Base-by-base conservation (phyloP, 805 yeast genomes). In the Zygoascus biomembranicola region DNA sequence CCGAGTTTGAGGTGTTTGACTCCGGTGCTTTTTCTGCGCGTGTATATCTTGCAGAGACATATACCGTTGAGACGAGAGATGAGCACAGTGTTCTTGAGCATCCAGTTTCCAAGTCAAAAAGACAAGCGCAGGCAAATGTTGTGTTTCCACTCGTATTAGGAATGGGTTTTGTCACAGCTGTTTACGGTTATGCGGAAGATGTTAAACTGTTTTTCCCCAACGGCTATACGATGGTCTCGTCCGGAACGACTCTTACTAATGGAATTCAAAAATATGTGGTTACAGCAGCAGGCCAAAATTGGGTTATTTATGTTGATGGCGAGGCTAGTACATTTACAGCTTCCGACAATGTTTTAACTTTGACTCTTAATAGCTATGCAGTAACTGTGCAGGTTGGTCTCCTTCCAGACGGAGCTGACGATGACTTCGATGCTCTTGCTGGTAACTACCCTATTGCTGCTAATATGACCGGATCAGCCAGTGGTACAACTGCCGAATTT, bases 101-200 rank as follows among this genome's bases (percentile, higher is more conserved):
- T 23, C 28, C 28, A 23, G 28, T 23, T 23, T 23, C 28, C 6
- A 23, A 23, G 28, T 3, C 3, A 23, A 23, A 23, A 6, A 23
- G 28, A 23, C 6, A 23, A 6, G 6, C 28, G 6, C 6, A 4
- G 75, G 77, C n/a, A 48, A 67, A 65, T 47, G 68, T 84, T 14
- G 72, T 73, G 32, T 57, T 78, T 47, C 90, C 92, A 3, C 62
- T 86, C 52, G 86, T 84, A 5, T 90, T 85, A 67, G 97, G 97
- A 52, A 76, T 77, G 77, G 96, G 96, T 5, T 82, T 87, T 57
- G 79, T 87, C 14, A 84, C 96, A 32, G 87, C 82, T 31, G 68
- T 77, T 26, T 77, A 76, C 60, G 66, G 76, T 59, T 81, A 81
- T 11, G 67, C 80, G 59, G 28, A 23, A 4, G 69, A 75, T 32